Evolutionary conservation across 495 filamentous ascomycete species (phyloP), one percentile per base, ranked within the genome.

Genomic region (Xylaria acuta): DNA sequence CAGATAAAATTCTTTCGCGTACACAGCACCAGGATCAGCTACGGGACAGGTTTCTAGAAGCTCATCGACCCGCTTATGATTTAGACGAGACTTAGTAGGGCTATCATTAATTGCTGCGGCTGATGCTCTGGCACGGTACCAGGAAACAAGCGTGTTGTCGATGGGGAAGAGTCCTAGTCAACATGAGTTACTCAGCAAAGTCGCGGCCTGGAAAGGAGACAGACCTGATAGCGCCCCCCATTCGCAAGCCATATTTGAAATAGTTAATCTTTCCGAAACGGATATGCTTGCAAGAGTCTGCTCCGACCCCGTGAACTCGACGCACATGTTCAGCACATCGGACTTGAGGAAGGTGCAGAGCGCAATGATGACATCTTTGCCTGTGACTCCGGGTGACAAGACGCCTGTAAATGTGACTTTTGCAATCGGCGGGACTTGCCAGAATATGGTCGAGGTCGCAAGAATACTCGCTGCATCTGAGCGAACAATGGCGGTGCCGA

Each of bases 201-300:
- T 20, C 18, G 12, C 5, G 16, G 43, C 36, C 36, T 38, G 36
- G 36, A 38, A 38, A 38, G 43, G 43, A 47, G 30, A 14, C 45
- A 78, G 56, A 22, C 91, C 92, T 36, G 87, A 88, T 14, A 97
- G 83, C 0, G 94, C 95, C 51, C 93, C 94, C 95, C 95, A 98
- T 79, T 99, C 96, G 0, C 92, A 97, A 0, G 94, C 93, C 96
- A 98, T 98, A 82, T 98, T 98, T 54, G 91, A 89, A 77, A 98
- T 97, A 0, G 94, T 89, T 32, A 98, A 80, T 16, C 95, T 86
- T 79, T 92, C 88, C 76, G 97, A 94, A 6, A 98, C 84, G 0
- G 90, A 82, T 38, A 98, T 80, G 76, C 89, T 95, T 20, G 80
- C 64, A 84, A 98, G 86, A 0, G 95, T 97, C 75, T 93, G 86